Base-by-base conservation (phyloP, 305 asterid species). In the Ruellia speciosa region DNA sequence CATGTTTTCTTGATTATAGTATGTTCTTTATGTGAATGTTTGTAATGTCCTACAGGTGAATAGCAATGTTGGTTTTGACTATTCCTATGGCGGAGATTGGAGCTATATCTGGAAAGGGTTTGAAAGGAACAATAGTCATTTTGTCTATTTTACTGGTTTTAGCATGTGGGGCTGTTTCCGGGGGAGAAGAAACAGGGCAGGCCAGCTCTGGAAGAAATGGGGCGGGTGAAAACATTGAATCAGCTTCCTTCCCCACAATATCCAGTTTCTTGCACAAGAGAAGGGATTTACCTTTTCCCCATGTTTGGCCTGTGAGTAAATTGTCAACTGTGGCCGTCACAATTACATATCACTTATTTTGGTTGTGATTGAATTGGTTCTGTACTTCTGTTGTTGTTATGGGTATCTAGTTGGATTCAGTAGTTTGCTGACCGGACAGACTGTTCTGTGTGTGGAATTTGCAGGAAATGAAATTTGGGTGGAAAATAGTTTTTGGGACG, bases 241-340 rank as follows among this genome's bases (percentile, higher is more conserved):
- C 74, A 54, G 71, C 52, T 59, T 47, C 70, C 59, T 66, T 63
- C 19, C 59, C 75, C 56, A 65, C 65, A 54, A 71, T 64, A 0
- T 46, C 66, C 78, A 72, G 66, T 14, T 58, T 68, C 69, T 59
- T 74, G 69, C 20, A 50, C 66, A 56, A 60, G 19, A 59, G 28
- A 49, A 64, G 62, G 66, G 66, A 70, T 12, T 48, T 58, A 5
- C 52, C 70, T 51, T 70, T 69, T 54, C 64, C 49, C 18, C 83
- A 75, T 72, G 77, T 78, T 51, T 83, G 90, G 87, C 90, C 90
- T 58, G 90, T 83, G 75, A 78, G 87, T 69, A 62, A 2, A 18
- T 49, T 56, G 10, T 52, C 34, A 18, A 18, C 20, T 49, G 0
- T 49, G 31, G 40, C 31, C 2, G 16, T 49, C 18, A 31, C 5